Conservation (phyloP, 2,329 filamentous ascomycete species). For the Mycogone perniciosa region DNA sequence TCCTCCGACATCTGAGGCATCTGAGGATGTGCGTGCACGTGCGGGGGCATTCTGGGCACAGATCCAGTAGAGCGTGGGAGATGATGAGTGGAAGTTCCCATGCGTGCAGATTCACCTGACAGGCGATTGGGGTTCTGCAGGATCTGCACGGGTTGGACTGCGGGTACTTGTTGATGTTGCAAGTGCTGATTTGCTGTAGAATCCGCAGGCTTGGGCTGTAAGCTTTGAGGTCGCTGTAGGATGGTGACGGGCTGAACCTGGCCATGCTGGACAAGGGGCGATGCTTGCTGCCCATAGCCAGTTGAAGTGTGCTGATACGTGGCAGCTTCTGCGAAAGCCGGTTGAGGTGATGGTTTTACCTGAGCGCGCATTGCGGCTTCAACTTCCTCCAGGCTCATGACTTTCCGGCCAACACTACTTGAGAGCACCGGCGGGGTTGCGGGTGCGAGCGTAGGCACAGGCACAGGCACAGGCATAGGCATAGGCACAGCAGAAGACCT, state of each 20-base stretch:
- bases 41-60: conserved; percentile 24
- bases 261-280: conserved; percentile 17
- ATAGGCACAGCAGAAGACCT: conserved; percentile 15
- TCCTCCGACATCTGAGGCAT: conserved; percentile 72
- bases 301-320: conserved; percentile 22
- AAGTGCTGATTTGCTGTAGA: conserved; percentile 29
- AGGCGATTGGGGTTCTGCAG: conserved; percentile 71
- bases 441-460: neutral
- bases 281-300: conserved; percentile 20
- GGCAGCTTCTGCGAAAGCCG: conserved; percentile 28
- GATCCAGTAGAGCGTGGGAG: conserved; percentile 47
- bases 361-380: conserved; percentile 85
- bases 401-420: conserved; percentile 53
- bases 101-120: conserved; percentile 39
- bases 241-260: conserved; percentile 49
- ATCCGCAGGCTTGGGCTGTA: conserved; percentile 34
- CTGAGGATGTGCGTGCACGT: conserved; percentile 31
- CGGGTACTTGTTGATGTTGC: conserved; percentile 30
- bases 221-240: conserved; percentile 46
- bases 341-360: conserved; percentile 43
- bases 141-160: conserved; percentile 63
- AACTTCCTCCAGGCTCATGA: conserved; percentile 95
- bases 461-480: too few species aligned
- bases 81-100: conserved; percentile 31
- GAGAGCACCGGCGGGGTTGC: conserved; percentile 15